phyloP scores from a whole-genome alignment of 2,329 filamentous ascomycete species.

The Aureobasidium sp. region DNA sequence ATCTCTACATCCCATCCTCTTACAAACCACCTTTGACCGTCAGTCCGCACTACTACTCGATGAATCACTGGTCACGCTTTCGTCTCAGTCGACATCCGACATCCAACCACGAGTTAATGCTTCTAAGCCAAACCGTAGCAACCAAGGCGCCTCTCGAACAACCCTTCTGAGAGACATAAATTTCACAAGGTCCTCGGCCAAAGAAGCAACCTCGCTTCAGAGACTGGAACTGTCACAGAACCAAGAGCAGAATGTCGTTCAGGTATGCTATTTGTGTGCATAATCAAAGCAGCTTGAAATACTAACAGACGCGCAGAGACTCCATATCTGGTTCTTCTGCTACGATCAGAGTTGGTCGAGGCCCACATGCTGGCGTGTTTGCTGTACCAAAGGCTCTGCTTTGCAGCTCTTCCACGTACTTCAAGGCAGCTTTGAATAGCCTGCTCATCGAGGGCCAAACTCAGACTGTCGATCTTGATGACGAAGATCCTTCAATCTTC shows the following conservation, averaged over 20 bases:
- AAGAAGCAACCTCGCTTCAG: neutral
- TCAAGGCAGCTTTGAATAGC: neutral
- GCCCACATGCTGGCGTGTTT: neutral
- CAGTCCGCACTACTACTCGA: neutral
- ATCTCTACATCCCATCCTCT: too few relatives aligned
- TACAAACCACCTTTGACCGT: too few relatives aligned
- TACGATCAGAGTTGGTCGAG: neutral
- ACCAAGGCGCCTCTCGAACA: too few relatives aligned
- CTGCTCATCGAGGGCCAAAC: neutral
- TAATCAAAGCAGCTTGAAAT: neutral
- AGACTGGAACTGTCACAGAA: neutral
- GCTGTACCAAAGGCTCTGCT: neutral
- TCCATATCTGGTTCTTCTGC: neutral
- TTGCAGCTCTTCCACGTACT: neutral
- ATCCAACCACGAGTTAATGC: neutral
- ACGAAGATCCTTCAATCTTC: neutral
- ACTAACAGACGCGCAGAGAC: neutral
- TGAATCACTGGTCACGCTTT: neutral
- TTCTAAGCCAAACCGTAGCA: neutral
- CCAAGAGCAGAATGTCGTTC: neutral
- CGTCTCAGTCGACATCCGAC: neutral
- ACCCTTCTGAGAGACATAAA: too few relatives aligned
- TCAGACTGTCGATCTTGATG: neutral
- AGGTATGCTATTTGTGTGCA: neutral
- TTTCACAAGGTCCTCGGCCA: neutral